Conservation (phyloP, 305 asterid genomes). For the Plantago lanceolata region DNA sequence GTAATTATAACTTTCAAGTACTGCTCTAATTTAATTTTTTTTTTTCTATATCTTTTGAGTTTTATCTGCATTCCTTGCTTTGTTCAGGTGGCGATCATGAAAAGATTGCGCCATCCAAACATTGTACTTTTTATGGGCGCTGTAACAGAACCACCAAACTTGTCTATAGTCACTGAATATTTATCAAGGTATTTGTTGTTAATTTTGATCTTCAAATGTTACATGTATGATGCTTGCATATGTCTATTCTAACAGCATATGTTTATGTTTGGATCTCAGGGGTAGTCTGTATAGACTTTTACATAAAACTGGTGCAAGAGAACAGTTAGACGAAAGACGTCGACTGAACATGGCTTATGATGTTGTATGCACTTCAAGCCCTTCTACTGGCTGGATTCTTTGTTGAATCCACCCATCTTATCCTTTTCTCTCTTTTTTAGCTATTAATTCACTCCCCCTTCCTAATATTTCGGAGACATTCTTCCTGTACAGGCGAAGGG, state of each 20-base stretch:
- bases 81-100: constrained; percentile 89
- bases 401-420: background rate
- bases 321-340: constrained; percentile 84
- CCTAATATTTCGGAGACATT: constrained; percentile 20
- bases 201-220: constrained; percentile 17
- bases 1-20: constrained; percentile 30
- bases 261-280: constrained; percentile 39
- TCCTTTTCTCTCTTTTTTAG: background rate
- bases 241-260: constrained; percentile 14
- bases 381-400: background rate
- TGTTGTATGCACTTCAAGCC: constrained; percentile 49
- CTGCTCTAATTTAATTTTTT: constrained; percentile 13
- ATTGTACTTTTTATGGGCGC: constrained; percentile 99
- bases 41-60: constrained; percentile 20
- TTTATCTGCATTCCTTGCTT: constrained; percentile 26
- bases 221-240: constrained; percentile 6
- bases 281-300: constrained; percentile 88
- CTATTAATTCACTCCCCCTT: background rate
- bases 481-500: constrained; percentile 74
- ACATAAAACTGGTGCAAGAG: constrained; percentile 84
- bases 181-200: constrained; percentile 61
- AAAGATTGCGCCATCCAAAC: constrained; percentile 93
- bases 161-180: constrained; percentile 94
- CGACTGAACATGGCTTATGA: constrained; percentile 94
- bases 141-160: constrained; percentile 86